Evolutionary conservation across 2,329 filamentous ascomycete species (phyloP).

Genomic region (Penicillium concentricum): DNA sequence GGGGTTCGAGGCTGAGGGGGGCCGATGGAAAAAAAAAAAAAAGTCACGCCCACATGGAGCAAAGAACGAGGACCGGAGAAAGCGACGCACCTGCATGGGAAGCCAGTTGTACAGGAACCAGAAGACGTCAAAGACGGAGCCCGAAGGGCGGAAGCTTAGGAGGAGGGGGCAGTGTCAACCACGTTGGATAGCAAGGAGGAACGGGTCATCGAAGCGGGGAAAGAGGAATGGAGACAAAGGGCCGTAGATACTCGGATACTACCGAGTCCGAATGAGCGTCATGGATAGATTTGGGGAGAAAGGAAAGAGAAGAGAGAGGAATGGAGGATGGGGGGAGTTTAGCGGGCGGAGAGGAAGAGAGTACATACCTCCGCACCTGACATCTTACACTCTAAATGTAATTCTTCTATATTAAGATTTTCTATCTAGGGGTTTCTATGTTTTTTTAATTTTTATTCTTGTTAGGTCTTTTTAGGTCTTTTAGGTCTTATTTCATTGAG

Average conservation of each 20-base stretch:
- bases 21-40: no score
- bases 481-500: neutral
- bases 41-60: constrained; percentile 1
- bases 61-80: constrained; percentile 1
- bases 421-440: neutral
- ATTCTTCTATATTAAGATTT: neutral
- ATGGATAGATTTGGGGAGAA: constrained; percentile 11
- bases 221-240: constrained; percentile 15
- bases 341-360: constrained; percentile 5
- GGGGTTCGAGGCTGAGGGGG: constrained; percentile 1
- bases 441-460: neutral
- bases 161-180: constrained; percentile 28
- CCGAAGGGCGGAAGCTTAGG: constrained; percentile 18
- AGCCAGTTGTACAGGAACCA: constrained; percentile 29
- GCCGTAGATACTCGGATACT: constrained; percentile 14
- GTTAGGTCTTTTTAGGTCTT: neutral
- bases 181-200: constrained; percentile 22
- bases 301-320: constrained; percentile 10
- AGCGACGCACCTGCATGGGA: constrained; percentile 41
- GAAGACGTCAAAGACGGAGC: constrained; percentile 27
- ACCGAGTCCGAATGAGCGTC: constrained; percentile 16
- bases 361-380: constrained; percentile 10
- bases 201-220: constrained; percentile 45
- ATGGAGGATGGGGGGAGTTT: constrained; percentile 1
- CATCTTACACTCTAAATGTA: neutral